A percentile compares a stretch with the other conserved stretches of the same genome.
phyloP scores from a whole-genome alignment of 2,329 filamentous ascomycete species.

The Ascocoryne sarcoides region DNA sequence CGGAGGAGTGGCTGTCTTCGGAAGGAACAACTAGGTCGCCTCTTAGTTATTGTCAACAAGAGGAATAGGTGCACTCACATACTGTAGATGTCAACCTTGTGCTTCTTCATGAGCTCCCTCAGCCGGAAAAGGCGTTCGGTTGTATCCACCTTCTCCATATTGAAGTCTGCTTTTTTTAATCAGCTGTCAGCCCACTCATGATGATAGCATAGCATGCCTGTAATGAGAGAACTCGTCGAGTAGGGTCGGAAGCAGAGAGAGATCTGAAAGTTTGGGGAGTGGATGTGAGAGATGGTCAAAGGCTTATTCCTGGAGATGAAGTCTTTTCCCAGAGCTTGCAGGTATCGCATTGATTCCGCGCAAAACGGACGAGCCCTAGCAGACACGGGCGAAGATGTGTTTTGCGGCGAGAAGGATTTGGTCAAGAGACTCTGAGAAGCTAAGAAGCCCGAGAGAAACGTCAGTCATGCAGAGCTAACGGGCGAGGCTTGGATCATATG shows the following conservation, averaged over 20 bases:
- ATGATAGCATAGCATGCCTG: slow-evolving; percentile 5
- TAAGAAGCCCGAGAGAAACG: slow-evolving; percentile 1
- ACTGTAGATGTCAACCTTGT: slow-evolving; percentile 90
- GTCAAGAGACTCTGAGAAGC: too few relatives aligned
- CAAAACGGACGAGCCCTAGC: too few relatives aligned
- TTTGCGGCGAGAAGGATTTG: too few relatives aligned
- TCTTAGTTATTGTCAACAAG: slow-evolving; percentile 14
- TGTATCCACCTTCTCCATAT: slow-evolving; percentile 75
- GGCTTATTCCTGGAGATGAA: slow-evolving; percentile 11
- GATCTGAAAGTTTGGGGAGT: slow-evolving; percentile 15
- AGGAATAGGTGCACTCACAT: slow-evolving; percentile 31
- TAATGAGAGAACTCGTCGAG: slow-evolving; percentile 5
- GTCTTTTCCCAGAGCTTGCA: slow-evolving; percentile 15
- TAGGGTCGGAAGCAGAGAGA: slow-evolving; percentile 18
- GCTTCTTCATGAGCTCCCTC: slow-evolving; percentile 77
- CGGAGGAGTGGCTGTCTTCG: slow-evolving; percentile 94
- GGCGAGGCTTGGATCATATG: neutral
- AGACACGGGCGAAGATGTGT: neutral
- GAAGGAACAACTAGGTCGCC: slow-evolving; percentile 74
- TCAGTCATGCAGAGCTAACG: slow-evolving; percentile 2
- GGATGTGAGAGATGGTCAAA: slow-evolving; percentile 4
- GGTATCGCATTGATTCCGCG: slow-evolving; percentile 21
- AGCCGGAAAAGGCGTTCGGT: slow-evolving; percentile 66
- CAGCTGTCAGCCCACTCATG: slow-evolving; percentile 1
- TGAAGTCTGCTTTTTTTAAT: slow-evolving; percentile 18